Base-by-base conservation (phyloP, 2,329 filamentous ascomycete species). In the Xylariaceae sp. region DNA sequence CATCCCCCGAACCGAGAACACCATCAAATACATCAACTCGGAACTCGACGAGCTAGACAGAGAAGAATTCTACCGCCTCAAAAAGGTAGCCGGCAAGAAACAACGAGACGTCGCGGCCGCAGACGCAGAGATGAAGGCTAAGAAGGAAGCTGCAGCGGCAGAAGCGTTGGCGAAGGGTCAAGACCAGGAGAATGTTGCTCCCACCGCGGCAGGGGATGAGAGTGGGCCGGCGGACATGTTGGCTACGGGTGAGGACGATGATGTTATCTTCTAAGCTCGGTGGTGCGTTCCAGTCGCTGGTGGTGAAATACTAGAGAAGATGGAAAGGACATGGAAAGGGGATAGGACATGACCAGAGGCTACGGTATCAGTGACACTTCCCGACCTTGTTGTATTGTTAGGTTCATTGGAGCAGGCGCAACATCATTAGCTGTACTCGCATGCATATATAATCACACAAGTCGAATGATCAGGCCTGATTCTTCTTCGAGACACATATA, bases 11-110 rank as follows among this genome's bases (percentile, higher is more conserved):
- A 98, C 93, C 12, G 93, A 98, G 67, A 98, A 97, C 63, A 98
- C 93, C n/a, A 98, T 98, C 74, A 96, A 95, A 72, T 98, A 97
- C 64, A 97, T 97, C 77, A 97, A 97, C 72, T 95, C 92, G 1
- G 93, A 98, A 67, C 80, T 98, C 14, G 93, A 98, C 64, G 93
- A 98, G 71, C 76, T 98, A 40, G 94, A 97, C 69, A 82, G 93
- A 74, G 93, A 97, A 67, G 93, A 98, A 66, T 98, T 98, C 67
- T 98, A 96, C 71, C 79, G 93, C 55, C 71, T 98, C 64, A 98
- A 98, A 73, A 98, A 98, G 76, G 87, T 92, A 27, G 87, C 88
- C 38, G 80, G 80, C 65, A 92, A 92, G 73, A 92, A 92, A 66
- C 85, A 90, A 65, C 76, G 86, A 59, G 86, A 91, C 58, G 83